These are phyloP conservation scores for Ganoderma leucocontextum DNA, from an alignment of 1,284 basidiomycete genomes.

Conservation along the genomic window DNA sequence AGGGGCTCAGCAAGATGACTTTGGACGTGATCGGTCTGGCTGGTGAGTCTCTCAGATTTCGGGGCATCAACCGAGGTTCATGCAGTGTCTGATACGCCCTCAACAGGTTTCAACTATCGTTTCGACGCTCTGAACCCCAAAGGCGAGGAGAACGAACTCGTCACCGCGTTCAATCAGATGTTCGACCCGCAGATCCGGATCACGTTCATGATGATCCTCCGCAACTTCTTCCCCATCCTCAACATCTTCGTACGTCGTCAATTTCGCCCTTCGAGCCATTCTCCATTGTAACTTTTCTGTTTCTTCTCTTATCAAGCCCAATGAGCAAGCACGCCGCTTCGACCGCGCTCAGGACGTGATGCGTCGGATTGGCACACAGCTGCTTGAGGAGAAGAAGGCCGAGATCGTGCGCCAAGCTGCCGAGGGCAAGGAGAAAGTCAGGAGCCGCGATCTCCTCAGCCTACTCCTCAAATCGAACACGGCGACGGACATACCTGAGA, in stretches of 20 bases:
- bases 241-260: constrained; percentile 24
- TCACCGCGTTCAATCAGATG: constrained; percentile 45
- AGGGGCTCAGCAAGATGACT: constrained; percentile 51
- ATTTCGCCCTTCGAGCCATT: no score
- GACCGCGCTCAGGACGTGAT: constrained; percentile 41
- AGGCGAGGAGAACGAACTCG: constrained; percentile 47
- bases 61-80: not conserved
- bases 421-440: constrained; percentile 58
- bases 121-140: constrained; percentile 49
- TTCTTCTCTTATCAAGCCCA: constrained; percentile 37
- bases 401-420: constrained; percentile 49
- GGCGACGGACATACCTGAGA: constrained; percentile 50
- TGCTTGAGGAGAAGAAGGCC: constrained; percentile 52
- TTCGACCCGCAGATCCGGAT: constrained; percentile 16
- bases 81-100: constrained; percentile 11
- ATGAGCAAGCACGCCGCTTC: constrained; percentile 34
- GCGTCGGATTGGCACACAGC: constrained; percentile 45
- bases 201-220: constrained; percentile 13
- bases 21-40: constrained; percentile 62
- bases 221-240: constrained; percentile 22
- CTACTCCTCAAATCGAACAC: constrained; percentile 56
- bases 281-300: not conserved
- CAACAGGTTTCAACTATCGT: constrained; percentile 55
- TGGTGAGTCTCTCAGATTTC: constrained; percentile 36
- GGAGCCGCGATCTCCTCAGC: constrained; percentile 55